Evolutionary conservation across 495 filamentous ascomycete species (phyloP).

Genomic region (Bathelium albidoporum): DNA sequence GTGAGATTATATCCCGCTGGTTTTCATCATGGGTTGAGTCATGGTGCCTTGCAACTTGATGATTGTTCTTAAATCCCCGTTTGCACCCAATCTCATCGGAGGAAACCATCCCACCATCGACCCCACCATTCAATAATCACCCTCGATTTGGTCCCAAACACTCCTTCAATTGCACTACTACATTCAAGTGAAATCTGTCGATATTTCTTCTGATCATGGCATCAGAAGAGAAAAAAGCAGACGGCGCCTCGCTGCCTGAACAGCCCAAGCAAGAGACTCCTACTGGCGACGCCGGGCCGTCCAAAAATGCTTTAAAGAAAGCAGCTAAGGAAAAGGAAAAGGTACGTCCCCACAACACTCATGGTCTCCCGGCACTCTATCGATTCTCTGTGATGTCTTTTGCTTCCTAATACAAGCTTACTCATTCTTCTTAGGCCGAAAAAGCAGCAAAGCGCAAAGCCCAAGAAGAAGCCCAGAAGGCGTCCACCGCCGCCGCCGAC

Average conservation of each 20-base stretch:
- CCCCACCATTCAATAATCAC: neutral
- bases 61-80: too few relatives aligned
- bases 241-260: slow-evolving; percentile 15
- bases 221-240: slow-evolving; percentile 1
- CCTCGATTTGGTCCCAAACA: neutral
- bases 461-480: slow-evolving; percentile 29
- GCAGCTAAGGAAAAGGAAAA: slow-evolving; percentile 59
- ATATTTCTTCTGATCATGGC: neutral
- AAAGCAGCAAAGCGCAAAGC: slow-evolving; percentile 26
- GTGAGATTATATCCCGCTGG: too few relatives aligned
- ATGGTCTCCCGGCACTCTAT: too few relatives aligned
- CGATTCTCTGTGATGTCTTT: too few relatives aligned
- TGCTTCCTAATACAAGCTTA: neutral
- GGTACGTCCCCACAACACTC: too few relatives aligned
- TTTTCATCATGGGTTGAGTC: too few relatives aligned
- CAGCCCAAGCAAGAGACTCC: slow-evolving; percentile 14
- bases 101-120: slow-evolving; percentile 1
- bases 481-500: slow-evolving; percentile 29
- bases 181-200: neutral
- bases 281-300: slow-evolving; percentile 30
- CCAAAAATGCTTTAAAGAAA: slow-evolving; percentile 59
- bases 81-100: too few relatives aligned
- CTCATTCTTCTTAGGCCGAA: slow-evolving; percentile 25
- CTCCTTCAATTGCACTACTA: neutral
- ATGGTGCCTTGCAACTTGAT: too few relatives aligned